Evolutionary conservation across 2,329 filamentous ascomycete genomes (phyloP).

Genomic region (Phyllosticta citriasiana): DNA sequence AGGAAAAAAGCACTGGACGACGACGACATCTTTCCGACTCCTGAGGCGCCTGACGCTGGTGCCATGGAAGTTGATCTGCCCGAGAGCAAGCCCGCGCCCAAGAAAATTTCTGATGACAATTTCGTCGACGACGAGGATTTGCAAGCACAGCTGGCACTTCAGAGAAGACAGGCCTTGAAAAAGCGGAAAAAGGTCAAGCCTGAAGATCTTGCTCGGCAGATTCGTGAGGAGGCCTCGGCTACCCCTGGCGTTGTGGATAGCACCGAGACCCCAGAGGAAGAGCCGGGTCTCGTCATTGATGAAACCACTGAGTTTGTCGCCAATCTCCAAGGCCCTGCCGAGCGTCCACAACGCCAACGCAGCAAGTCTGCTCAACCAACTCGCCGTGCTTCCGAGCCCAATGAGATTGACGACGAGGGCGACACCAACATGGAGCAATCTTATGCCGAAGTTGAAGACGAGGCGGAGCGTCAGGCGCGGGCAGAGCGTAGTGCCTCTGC

Average conservation of each 20-base stretch:
- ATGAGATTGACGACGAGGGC: slow-evolving; percentile 35
- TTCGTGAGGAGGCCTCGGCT: slow-evolving; percentile 53
- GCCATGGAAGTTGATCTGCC: slow-evolving; percentile 67
- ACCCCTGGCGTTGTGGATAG: slow-evolving; percentile 45
- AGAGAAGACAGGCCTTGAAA: slow-evolving; percentile 74
- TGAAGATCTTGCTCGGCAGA: slow-evolving; percentile 74
- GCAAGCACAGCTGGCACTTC: slow-evolving; percentile 73
- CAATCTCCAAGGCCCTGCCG: slow-evolving; percentile 60
- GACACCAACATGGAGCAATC: slow-evolving; percentile 45
- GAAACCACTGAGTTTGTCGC: slow-evolving; percentile 93
- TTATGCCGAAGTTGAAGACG: slow-evolving; percentile 42
- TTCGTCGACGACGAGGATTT: slow-evolving; percentile 90
- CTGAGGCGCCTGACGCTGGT: slow-evolving; percentile 23
- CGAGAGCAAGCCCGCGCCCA: slow-evolving; percentile 20
- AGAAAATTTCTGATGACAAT: slow-evolving; percentile 56
- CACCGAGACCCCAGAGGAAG: slow-evolving; percentile 45
- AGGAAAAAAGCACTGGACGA: slow-evolving; percentile 59
- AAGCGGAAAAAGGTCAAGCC: slow-evolving; percentile 82
- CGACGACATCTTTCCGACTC: slow-evolving; percentile 40
- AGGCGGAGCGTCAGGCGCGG: slow-evolving; percentile 32
- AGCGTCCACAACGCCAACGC: slow-evolving; percentile 34
- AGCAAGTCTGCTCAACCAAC: slow-evolving; percentile 25
- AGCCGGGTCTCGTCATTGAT: slow-evolving; percentile 75
- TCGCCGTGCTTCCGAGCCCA: slow-evolving; percentile 13
- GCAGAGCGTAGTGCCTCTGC: slow-evolving; percentile 31